phyloP scores from a whole-genome alignment of 768 basidiomycete genomes.

The Dentipellis sp. region DNA sequence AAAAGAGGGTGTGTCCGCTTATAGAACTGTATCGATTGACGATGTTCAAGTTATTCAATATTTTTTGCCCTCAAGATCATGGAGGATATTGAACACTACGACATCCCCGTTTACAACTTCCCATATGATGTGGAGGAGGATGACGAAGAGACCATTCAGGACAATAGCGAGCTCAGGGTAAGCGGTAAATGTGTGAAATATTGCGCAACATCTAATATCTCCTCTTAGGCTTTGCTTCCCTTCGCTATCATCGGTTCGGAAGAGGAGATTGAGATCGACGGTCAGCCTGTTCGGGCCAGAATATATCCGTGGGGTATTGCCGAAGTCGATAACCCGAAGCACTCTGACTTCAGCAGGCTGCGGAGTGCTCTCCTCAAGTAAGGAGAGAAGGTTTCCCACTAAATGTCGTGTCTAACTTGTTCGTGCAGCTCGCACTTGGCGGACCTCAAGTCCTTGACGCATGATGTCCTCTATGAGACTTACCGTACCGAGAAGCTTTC shows the following conservation, averaged over 20 bases:
- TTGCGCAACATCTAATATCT: neutral
- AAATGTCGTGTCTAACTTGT: neutral
- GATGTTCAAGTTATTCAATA: neutral
- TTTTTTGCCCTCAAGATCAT: constrained; percentile 55
- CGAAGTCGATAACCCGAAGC: constrained; percentile 98
- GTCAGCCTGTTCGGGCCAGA: constrained; percentile 83
- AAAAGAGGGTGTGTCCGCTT: constrained; percentile 61
- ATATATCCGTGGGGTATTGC: constrained; percentile 99
- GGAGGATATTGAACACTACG: constrained; percentile 99
- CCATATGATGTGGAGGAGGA: constrained; percentile 99
- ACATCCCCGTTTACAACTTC: constrained; percentile 99
- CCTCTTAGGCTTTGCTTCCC: constrained; percentile 70
- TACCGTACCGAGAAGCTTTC: constrained; percentile 98
- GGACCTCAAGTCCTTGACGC: constrained; percentile 89
- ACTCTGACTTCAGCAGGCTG: constrained; percentile 96
- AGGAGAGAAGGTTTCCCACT: constrained; percentile 13
- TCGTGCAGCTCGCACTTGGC: constrained; percentile 78
- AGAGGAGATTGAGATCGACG: constrained; percentile 91
- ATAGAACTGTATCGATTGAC: neutral
- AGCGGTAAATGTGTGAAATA: constrained; percentile 16
- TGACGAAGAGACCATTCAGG: constrained; percentile 96
- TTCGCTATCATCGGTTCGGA: constrained; percentile 97
- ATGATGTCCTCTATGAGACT: constrained; percentile 92
- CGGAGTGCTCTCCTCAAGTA: constrained; percentile 88
- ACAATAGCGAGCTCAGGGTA: constrained; percentile 92